A percentile compares a stretch with the other conserved stretches of the same genome.
These are phyloP conservation scores for Chlamydomonas sp. DNA, from an alignment of 139 green algal genomes.

Conservation along the genomic window DNA sequence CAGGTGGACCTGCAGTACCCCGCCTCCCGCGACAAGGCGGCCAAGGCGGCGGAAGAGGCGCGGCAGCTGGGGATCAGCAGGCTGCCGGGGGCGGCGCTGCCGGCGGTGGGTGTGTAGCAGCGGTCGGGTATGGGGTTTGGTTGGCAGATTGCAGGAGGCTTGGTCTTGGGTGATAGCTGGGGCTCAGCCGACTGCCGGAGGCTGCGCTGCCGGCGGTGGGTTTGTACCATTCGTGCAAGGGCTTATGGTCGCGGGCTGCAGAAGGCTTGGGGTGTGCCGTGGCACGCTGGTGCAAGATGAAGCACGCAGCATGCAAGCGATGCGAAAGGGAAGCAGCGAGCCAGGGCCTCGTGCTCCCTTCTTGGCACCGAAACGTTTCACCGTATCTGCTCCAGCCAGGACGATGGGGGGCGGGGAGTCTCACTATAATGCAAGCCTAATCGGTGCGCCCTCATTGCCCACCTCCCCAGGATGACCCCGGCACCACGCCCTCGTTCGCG, in stretches of 20 bases:
- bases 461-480: background rate
- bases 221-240: background rate
- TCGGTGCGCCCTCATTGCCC: too few relatives aligned
- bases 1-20: constrained; percentile 82
- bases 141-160: background rate
- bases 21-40: constrained; percentile 9
- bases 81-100: background rate
- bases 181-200: constrained; percentile 12
- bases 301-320: too few relatives aligned
- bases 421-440: too few relatives aligned
- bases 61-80: constrained; percentile 10
- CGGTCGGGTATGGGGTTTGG: background rate
- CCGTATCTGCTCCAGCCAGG: too few relatives aligned
- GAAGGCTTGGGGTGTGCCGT: too few relatives aligned
- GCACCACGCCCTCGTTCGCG: constrained; percentile 59
- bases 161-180: background rate
- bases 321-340: too few relatives aligned
- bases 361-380: too few relatives aligned
- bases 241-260: background rate
- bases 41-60: constrained; percentile 13
- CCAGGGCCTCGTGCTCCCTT: too few relatives aligned
- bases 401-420: too few relatives aligned
- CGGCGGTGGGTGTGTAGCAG: background rate
- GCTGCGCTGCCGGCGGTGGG: background rate
- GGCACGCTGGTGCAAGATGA: too few relatives aligned